A percentile compares a stretch with the other conserved stretches of the same genome.
phyloP scores from a whole-genome alignment of 2,329 filamentous ascomycete genomes.

The Lecanoromycetidae sp. region DNA sequence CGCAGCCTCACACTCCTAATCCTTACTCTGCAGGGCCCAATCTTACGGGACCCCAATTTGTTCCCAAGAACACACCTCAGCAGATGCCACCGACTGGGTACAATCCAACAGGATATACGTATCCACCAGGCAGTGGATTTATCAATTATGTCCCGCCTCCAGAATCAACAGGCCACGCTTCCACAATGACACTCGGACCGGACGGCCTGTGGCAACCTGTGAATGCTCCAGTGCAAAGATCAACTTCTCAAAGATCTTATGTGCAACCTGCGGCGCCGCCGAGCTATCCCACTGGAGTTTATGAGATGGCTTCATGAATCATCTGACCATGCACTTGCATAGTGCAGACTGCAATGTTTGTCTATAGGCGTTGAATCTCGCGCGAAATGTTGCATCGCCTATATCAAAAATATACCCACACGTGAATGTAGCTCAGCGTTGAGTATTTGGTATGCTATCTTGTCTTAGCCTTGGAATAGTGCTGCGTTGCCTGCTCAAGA shows the following conservation, averaged over 20 bases:
- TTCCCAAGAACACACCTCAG: neutral
- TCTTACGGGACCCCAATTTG: slow-evolving; percentile 1
- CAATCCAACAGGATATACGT: neutral
- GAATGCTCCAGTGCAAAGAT: neutral
- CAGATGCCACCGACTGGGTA: neutral
- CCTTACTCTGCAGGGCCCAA: neutral
- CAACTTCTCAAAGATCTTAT: neutral
- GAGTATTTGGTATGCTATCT: too few species aligned
- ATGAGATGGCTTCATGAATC: slow-evolving; percentile 5
- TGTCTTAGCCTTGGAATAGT: too few species aligned
- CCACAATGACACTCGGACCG: neutral
- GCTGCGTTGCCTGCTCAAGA: too few species aligned
- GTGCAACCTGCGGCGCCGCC: neutral
- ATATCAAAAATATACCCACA: too few species aligned
- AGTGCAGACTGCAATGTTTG: too few species aligned
- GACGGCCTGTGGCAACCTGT: neutral
- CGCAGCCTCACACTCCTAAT: neutral
- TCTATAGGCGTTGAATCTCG: too few species aligned
- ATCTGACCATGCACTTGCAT: too few species aligned
- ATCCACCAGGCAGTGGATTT: neutral
- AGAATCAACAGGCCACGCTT: neutral
- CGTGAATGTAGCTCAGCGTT: too few species aligned
- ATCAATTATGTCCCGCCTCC: neutral
- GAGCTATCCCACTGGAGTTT: neutral
- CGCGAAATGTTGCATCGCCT: too few species aligned